Evolutionary conservation across 1,284 basidiomycete species (phyloP).

Genomic region (Entoloma clypeatum): DNA sequence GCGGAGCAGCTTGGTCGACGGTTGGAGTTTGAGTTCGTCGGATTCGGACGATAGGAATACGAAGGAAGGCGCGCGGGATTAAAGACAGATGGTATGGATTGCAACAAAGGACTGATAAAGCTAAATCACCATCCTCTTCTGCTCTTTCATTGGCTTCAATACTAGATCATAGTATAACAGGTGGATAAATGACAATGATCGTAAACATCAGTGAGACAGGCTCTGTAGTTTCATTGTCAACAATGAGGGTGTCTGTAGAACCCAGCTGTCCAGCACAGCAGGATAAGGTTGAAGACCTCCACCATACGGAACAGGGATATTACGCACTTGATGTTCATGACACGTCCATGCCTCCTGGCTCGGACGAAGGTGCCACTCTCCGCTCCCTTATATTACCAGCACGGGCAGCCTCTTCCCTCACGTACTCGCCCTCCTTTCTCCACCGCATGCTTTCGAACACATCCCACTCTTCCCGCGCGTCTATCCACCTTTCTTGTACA

Average conservation of each 20-base stretch:
- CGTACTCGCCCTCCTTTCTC: constrained; percentile 55
- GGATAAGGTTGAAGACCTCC: no score
- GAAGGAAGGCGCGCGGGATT: constrained; percentile 34
- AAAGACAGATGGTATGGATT: no score
- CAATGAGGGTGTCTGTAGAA: no score
- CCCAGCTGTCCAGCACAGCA: no score
- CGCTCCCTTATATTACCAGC: constrained; percentile 17
- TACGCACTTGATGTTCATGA: constrained; percentile 8
- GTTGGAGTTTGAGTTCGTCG: constrained; percentile 80
- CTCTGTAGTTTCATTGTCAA: no score
- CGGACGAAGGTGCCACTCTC: constrained; percentile 10
- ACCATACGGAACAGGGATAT: no score
- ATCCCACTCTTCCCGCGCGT: constrained; percentile 75
- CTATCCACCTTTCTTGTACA: constrained; percentile 87
- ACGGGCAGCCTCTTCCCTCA: constrained; percentile 30
- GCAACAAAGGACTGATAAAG: no score
- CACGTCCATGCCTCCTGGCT: constrained; percentile 10
- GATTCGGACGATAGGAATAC: constrained; percentile 45
- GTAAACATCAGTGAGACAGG: no score
- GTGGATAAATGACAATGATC: no score
- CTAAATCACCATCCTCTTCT: no score
- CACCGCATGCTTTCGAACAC: constrained; percentile 70
- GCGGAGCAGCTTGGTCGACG: constrained; percentile 91
- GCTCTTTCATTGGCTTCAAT: no score
- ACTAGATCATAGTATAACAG: no score